Conservation (phyloP, 1,284 basidiomycete genomes). For the Puccinia novopanici region DNA sequence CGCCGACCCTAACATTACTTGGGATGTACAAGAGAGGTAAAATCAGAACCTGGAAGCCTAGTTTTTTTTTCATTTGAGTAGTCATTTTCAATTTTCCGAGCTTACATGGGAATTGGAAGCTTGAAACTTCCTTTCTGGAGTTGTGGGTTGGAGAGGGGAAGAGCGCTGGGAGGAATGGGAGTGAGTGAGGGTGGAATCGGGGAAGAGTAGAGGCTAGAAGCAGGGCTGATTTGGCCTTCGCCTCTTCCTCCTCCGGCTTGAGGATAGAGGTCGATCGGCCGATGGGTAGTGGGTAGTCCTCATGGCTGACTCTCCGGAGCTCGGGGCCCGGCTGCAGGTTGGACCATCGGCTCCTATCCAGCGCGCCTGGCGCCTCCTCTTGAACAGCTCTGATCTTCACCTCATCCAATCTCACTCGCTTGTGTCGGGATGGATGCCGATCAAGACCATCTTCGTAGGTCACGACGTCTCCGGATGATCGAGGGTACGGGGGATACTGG, state of each 20-base stretch:
- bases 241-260: not conserved
- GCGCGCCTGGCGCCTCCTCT: not conserved
- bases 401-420: not conserved
- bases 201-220: constrained; percentile 8
- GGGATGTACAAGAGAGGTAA: not conserved
- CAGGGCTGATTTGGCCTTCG: not conserved
- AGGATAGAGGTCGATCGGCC: not conserved
- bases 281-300: too few species aligned
- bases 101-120: not conserved
- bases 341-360: not conserved
- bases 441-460: not conserved
- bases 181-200: not conserved
- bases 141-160: constrained; percentile 1
- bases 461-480: not conserved
- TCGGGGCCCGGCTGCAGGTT: not conserved
- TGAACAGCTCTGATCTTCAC: not conserved
- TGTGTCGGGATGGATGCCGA: not conserved
- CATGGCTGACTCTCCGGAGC: too few species aligned
- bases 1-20: not conserved
- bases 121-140: not conserved
- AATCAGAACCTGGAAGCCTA: not conserved
- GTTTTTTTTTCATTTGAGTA: not conserved
- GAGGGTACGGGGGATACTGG: not conserved
- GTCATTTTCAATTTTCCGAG: not conserved
- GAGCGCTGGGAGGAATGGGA: constrained; percentile 13